Conservation (phyloP, 1,284 basidiomycete species). For the Wallemia hederae region DNA sequence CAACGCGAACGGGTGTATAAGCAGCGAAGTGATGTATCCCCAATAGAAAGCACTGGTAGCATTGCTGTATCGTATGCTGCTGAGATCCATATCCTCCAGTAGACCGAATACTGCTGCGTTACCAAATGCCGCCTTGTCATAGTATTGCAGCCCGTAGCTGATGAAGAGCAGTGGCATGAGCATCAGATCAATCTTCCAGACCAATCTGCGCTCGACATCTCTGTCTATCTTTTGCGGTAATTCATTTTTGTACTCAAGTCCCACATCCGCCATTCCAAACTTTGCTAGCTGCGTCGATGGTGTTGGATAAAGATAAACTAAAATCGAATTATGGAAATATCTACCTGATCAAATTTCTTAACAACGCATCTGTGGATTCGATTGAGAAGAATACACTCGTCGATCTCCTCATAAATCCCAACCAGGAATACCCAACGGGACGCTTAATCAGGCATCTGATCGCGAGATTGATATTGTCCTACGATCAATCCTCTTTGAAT, state of each 20-base stretch:
- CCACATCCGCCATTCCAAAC: conserved; percentile 4
- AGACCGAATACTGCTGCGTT: conserved; percentile 15
- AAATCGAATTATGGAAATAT: not conserved
- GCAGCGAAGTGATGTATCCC: conserved; percentile 9
- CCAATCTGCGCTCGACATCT: not conserved
- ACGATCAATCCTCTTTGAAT: not conserved
- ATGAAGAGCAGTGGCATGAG: conserved; percentile 12
- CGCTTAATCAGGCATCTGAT: not conserved
- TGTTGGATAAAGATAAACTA: not conserved
- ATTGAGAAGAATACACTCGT: not conserved
- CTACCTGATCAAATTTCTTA: not conserved
- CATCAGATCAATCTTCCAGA: conserved; percentile 7
- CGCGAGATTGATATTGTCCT: not conserved
- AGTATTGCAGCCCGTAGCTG: conserved; percentile 10
- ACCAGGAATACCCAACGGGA: not conserved
- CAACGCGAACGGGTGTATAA: conserved; percentile 6
- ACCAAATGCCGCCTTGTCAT: conserved; percentile 11
- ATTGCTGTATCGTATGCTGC: conserved; percentile 6
- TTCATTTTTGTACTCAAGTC: not conserved
- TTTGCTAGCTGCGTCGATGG: no score
- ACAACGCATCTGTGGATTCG: not conserved
- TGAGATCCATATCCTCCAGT: conserved; percentile 9
- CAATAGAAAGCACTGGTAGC: conserved; percentile 11
- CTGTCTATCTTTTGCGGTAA: not conserved
- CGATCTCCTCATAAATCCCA: not conserved